Percentiles rank a stretch among this genome's conserved stretches.
Conservation (phyloP, 2,329 filamentous ascomycete species). For the Penicillium sp. region DNA sequence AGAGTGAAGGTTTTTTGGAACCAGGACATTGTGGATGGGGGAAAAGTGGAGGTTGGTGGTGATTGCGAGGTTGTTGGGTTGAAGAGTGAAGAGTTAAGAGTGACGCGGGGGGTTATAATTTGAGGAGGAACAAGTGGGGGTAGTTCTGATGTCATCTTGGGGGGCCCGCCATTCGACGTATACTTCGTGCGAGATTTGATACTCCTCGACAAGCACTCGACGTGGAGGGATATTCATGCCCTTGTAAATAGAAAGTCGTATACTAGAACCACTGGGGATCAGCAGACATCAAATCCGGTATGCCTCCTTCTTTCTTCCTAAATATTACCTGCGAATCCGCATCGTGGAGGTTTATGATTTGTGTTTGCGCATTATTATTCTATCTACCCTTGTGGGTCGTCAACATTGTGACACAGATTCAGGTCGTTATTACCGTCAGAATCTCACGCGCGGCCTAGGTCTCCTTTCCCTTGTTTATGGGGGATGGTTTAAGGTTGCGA, state of each 20-base stretch:
- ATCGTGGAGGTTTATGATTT: background rate
- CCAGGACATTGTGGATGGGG: constrained; percentile 60
- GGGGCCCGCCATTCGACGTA: too few species aligned
- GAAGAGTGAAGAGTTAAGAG: constrained; percentile 3
- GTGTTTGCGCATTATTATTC: background rate
- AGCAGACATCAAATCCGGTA: background rate
- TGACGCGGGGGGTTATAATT: background rate
- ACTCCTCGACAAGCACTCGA: background rate
- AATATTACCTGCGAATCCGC: background rate
- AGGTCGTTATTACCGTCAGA: background rate
- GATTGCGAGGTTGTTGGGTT: constrained; percentile 19
- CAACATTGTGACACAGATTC: background rate
- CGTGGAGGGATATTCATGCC: background rate
- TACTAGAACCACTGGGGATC: background rate
- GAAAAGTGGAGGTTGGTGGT: constrained; percentile 1
- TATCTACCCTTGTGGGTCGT: background rate
- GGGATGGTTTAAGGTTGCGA: background rate
- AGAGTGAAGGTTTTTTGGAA: constrained; percentile 83
- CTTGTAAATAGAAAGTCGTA: background rate
- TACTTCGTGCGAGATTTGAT: background rate
- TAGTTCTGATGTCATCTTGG: background rate
- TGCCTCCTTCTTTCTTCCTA: background rate
- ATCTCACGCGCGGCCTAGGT: background rate
- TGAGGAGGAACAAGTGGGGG: background rate
- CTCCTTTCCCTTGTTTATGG: background rate